Evolutionary conservation across 2,329 filamentous ascomycete genomes (phyloP).

Genomic region (Alternaria novae-zelandiae): DNA sequence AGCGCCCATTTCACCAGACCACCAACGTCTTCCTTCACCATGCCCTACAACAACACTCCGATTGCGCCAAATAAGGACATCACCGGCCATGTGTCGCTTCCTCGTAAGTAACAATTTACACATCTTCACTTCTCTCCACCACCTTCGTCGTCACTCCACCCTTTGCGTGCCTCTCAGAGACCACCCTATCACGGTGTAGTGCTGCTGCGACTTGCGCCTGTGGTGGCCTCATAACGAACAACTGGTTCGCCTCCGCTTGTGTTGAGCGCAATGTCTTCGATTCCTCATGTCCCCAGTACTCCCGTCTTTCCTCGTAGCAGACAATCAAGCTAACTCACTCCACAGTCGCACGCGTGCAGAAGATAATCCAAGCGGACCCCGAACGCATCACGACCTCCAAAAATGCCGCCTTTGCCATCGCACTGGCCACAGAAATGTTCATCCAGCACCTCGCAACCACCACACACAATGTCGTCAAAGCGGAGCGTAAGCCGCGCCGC

Average conservation of each 20-base stretch:
- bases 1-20: neutral
- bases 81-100: conserved; percentile 83
- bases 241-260: neutral
- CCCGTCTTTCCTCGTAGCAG: neutral
- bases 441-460: conserved; percentile 88
- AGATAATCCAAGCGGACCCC: conserved; percentile 83
- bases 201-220: neutral
- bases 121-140: neutral
- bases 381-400: conserved; percentile 85
- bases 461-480: conserved; percentile 84
- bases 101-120: conserved; percentile 65
- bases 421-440: conserved; percentile 93
- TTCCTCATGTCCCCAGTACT: neutral
- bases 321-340: neutral
- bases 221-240: neutral
- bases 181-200: neutral
- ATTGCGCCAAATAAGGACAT: conserved; percentile 81
- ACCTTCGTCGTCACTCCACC: neutral
- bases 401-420: conserved; percentile 92
- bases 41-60: conserved; percentile 90
- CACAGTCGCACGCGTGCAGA: conserved; percentile 90
- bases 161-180: neutral
- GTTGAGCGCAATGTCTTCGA: neutral
- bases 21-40: conserved; percentile 16
- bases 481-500: conserved; percentile 87